Percentiles rank a stretch among this genome's conserved stretches.
phyloP scores from a whole-genome alignment of 2,329 filamentous ascomycete species.

The Torrubiellomyces zombiae region DNA sequence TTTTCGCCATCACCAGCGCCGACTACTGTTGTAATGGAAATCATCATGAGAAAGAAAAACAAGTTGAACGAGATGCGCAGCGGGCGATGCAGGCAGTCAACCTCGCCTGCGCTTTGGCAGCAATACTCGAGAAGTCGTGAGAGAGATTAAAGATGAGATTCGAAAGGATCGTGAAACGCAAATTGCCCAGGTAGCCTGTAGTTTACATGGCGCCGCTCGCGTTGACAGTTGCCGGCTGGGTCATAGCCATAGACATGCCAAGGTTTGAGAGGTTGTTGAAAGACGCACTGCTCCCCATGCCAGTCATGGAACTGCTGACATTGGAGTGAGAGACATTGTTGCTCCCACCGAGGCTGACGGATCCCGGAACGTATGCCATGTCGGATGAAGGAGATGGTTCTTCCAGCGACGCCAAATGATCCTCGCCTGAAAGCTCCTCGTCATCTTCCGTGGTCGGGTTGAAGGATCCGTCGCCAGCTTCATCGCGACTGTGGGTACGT shows the following conservation, averaged over 20 bases:
- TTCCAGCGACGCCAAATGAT: slow-evolving; percentile 65
- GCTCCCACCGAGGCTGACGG: slow-evolving; percentile 29
- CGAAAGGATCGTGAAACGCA: too few species aligned
- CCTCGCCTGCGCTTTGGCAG: too few species aligned
- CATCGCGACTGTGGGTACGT: slow-evolving; percentile 49
- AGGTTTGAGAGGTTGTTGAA: slow-evolving; percentile 44
- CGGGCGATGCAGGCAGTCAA: too few species aligned
- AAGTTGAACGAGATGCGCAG: too few species aligned
- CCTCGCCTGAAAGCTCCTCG: slow-evolving; percentile 68
- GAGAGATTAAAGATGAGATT: too few species aligned
- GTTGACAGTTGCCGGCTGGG: slow-evolving; percentile 31
- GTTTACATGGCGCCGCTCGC: slow-evolving; percentile 28
- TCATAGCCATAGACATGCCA: slow-evolving; percentile 49
- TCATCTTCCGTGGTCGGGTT: slow-evolving; percentile 68
- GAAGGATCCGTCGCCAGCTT: slow-evolving; percentile 40
- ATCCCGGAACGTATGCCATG: slow-evolving; percentile 39
- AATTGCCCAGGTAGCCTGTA: too few species aligned
- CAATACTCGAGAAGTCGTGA: too few species aligned
- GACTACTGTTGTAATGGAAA: too few species aligned
- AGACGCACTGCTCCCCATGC: slow-evolving; percentile 13
- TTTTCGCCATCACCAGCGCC: too few species aligned
- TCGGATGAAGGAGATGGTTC: slow-evolving; percentile 62
- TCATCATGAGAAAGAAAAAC: too few species aligned
- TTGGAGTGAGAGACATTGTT: slow-evolving; percentile 8
- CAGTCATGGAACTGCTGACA: slow-evolving; percentile 6